Evolutionary conservation across 1,139 yeast species (phyloP), one percentile per base, ranked within the genome.

Genomic region (Nadsonia starkeyi-henricii): DNA sequence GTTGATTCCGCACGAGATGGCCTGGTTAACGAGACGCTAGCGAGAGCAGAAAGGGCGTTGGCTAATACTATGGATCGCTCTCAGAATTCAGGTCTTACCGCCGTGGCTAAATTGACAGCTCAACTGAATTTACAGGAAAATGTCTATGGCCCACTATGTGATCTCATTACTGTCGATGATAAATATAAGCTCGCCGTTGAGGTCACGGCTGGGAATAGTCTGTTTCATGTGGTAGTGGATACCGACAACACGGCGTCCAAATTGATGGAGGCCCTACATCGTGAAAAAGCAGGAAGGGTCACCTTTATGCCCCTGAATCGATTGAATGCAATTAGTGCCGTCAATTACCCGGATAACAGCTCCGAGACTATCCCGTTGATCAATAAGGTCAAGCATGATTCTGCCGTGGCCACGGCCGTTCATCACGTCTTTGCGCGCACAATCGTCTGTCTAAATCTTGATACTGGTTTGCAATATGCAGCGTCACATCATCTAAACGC

Each of bases 231-330:
- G 41, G 93, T 91, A 17, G 97, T 91, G 17, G 96, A 88, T 59
- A 79, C 74, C 45, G 96, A 89, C 56, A 79, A 75, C 45, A 85
- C 96, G 1, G 97, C 97, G 0, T 72, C 86, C 3, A 61, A 74
- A 15, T 64, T 91, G 2, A 82, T 91, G 81, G 81, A 81, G 45
- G 93, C 85, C 59, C 68, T 91, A 51, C 72, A 73, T n/a, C 71
- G 84, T 48, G 77, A 75, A 50, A 79, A 77, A 53, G 72, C 79
- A 3, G 97, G 97, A 1, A 74, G 96, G 58, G 89, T 85, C 0
- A 86, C 97, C 0, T 88, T 91, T 58, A 79, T 91, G 67, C 97
- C 98, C 0, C 69, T 91, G 55, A 86, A 86, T 60, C 72, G 95
- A 55, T 61, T 89, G n/a, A 59, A 64, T 1, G 66, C 72, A 5